These are phyloP conservation scores for Leccinum huronense DNA, from an alignment of 1,284 basidiomycete species.

Conservation along the genomic window DNA sequence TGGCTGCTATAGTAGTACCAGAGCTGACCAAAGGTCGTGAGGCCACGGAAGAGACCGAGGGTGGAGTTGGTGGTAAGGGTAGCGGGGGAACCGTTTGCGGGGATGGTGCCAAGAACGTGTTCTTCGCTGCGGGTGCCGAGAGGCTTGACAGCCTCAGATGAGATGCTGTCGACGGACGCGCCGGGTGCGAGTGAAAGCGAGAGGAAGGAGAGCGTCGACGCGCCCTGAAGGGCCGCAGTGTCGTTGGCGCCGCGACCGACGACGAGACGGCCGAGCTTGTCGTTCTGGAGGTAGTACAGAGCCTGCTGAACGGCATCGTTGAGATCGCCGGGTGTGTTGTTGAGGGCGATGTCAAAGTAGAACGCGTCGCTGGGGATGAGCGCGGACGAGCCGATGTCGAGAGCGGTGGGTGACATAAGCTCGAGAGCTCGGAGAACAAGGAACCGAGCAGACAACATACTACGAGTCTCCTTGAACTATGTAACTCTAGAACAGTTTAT, in stretches of 20 bases:
- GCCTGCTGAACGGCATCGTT: slow-evolving; percentile 43
- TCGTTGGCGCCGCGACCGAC: slow-evolving; percentile 49
- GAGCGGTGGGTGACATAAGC: slow-evolving; percentile 54
- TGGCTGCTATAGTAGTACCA: slow-evolving; percentile 56
- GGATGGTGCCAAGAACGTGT: slow-evolving; percentile 65
- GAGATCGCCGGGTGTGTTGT: slow-evolving; percentile 44
- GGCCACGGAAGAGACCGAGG: slow-evolving; percentile 75
- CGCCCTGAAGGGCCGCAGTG: slow-evolving; percentile 31
- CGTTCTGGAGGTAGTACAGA: slow-evolving; percentile 40
- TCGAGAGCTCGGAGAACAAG: slow-evolving; percentile 25
- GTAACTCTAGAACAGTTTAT: too few species aligned
- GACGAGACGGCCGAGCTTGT: slow-evolving; percentile 50
- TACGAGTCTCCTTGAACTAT: too few species aligned
- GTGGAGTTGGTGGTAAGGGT: slow-evolving; percentile 62
- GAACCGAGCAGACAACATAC: neutral
- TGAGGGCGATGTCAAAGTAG: slow-evolving; percentile 41
- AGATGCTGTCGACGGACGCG: slow-evolving; percentile 41
- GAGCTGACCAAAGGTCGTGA: slow-evolving; percentile 82
- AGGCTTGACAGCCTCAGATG: slow-evolving; percentile 53
- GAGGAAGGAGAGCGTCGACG: slow-evolving; percentile 36
- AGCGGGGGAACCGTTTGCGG: slow-evolving; percentile 57
- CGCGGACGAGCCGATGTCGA: slow-evolving; percentile 49
- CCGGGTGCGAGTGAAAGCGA: slow-evolving; percentile 42
- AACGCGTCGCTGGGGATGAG: slow-evolving; percentile 54
- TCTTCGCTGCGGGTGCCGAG: slow-evolving; percentile 60